Conservation (phyloP, 2,329 filamentous ascomycete species). For the Bimuria novae-zelandiae region DNA sequence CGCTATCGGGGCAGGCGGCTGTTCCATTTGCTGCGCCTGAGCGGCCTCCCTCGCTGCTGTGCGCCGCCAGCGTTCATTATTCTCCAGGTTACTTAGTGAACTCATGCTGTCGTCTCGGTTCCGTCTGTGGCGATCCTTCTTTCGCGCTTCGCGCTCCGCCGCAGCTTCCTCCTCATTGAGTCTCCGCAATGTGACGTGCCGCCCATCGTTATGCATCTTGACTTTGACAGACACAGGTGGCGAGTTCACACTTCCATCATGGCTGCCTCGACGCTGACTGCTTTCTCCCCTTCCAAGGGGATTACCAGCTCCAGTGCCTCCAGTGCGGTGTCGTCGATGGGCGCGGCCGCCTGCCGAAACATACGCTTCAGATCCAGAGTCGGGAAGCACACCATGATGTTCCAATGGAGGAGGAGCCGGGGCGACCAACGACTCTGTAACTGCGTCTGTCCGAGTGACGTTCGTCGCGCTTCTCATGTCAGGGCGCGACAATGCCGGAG, state of each 20-base stretch:
- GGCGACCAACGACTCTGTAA: slow-evolving; percentile 35
- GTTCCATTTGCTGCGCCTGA: slow-evolving; percentile 38
- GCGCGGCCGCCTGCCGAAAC: slow-evolving; percentile 42
- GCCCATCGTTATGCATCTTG: slow-evolving; percentile 67
- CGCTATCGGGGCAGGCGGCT: slow-evolving; percentile 22
- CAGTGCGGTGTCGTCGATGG: slow-evolving; percentile 37
- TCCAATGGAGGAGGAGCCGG: slow-evolving; percentile 44
- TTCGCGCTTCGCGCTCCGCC: slow-evolving; percentile 60
- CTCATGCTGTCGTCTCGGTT: slow-evolving; percentile 48
- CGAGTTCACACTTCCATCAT: slow-evolving; percentile 54
- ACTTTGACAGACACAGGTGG: slow-evolving; percentile 68
- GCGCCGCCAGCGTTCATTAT: slow-evolving; percentile 45
- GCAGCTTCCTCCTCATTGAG: slow-evolving; percentile 67
- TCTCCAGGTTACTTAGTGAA: slow-evolving; percentile 41
- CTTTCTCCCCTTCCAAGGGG: slow-evolving; percentile 36
- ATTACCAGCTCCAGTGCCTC: slow-evolving; percentile 27
- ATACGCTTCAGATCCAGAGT: slow-evolving; percentile 48
- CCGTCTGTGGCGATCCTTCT: slow-evolving; percentile 51
- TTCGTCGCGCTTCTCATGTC: slow-evolving; percentile 31
- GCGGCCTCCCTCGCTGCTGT: slow-evolving; percentile 44
- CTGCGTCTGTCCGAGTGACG: slow-evolving; percentile 24
- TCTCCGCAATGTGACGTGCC: slow-evolving; percentile 65
- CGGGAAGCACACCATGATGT: slow-evolving; percentile 43
- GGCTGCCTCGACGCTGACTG: slow-evolving; percentile 36
- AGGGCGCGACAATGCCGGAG: slow-evolving; percentile 50